A percentile compares a stretch with the other conserved stretches of the same genome.
Evolutionary conservation across 495 filamentous ascomycete genomes (phyloP).

Genomic region (Hypoxylon crocopeplum): DNA sequence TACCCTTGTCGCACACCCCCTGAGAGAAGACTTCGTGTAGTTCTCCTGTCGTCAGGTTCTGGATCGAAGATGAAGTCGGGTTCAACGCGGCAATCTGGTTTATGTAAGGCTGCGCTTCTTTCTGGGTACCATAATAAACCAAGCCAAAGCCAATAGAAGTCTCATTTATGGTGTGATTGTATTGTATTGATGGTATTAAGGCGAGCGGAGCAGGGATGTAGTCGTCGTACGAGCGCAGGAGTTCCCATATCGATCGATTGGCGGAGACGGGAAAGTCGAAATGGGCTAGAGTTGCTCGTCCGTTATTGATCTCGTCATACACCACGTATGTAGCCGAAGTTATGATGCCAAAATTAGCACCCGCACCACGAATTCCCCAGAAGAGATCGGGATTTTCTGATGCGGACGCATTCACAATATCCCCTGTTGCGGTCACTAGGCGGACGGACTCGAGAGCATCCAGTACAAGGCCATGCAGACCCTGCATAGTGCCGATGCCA

Average conservation of each 20-base stretch:
- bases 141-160: neutral
- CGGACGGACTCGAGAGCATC: conserved; percentile 43
- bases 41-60: neutral
- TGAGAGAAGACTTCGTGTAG: neutral
- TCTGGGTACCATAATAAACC: neutral
- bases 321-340: conserved; percentile 27
- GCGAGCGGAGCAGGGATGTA: neutral
- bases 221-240: neutral
- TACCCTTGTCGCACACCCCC: neutral
- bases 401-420: conserved; percentile 43
- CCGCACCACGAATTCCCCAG: conserved; percentile 50
- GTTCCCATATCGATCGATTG: conserved; percentile 1
- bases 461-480: conserved; percentile 44
- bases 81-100: neutral
- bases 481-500: conserved; percentile 46
- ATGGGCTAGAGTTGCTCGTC: conserved; percentile 14
- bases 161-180: conserved; percentile 1
- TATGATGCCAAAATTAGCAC: conserved; percentile 55
- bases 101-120: neutral
- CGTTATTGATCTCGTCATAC: conserved; percentile 19
- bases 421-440: conserved; percentile 44
- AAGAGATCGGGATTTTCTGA: conserved; percentile 51
- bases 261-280: neutral
- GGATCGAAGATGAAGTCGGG: neutral
- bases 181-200: neutral